Evolutionary conservation across 2,329 filamentous ascomycete species (phyloP).

Genomic region (Fusarium sacchari): DNA sequence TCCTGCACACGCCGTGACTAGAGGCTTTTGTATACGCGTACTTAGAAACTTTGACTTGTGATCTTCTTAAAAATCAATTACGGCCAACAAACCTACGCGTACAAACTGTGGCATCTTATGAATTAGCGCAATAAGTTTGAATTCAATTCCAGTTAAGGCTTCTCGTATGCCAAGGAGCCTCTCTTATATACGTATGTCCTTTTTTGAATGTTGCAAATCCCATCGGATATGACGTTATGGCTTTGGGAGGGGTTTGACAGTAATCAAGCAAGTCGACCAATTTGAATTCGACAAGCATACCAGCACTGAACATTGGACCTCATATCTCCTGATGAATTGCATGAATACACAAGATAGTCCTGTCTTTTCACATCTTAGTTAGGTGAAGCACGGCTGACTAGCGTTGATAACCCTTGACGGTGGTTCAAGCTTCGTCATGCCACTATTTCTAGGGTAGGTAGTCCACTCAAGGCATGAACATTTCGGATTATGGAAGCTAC

Average conservation of each 20-base stretch:
- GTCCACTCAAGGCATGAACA: background rate
- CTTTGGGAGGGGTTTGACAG: background rate
- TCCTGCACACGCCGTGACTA: too few relatives aligned
- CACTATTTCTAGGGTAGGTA: constrained; percentile 5
- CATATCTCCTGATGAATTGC: background rate
- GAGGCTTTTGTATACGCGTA: background rate
- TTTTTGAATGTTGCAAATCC: background rate
- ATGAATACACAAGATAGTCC: background rate
- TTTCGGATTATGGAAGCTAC: background rate
- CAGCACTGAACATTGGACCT: background rate
- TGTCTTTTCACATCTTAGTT: background rate
- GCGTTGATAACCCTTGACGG: background rate
- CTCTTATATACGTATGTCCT: background rate
- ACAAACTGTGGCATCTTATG: background rate
- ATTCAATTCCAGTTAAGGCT: background rate
- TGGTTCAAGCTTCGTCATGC: background rate
- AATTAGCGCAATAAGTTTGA: background rate
- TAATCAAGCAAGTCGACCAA: background rate
- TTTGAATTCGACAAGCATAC: background rate
- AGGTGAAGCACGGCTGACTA: background rate
- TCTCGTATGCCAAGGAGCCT: background rate
- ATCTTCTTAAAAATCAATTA: background rate
- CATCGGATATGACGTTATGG: background rate
- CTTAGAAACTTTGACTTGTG: background rate
- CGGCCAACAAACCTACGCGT: background rate